phyloP scores from a whole-genome alignment of 148 eudicot species.

The Fagopyrum esculentum region DNA sequence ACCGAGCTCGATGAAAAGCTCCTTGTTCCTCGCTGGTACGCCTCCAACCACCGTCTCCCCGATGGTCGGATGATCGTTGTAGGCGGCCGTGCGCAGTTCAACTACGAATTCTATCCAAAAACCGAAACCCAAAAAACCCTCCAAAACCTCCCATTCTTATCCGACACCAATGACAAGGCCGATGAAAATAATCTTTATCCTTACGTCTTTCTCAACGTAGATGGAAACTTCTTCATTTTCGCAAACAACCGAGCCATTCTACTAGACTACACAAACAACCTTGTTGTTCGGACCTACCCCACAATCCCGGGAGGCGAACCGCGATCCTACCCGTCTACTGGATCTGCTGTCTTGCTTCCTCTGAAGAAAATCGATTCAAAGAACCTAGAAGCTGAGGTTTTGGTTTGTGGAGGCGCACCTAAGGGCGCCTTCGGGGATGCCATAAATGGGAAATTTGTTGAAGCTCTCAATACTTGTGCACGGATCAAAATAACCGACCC shows the following conservation, averaged over 20 bases:
- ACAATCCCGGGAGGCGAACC: constrained; percentile 54
- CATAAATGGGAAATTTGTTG: constrained; percentile 13
- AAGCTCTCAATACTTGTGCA: constrained; percentile 41
- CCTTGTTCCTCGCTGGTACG: constrained; percentile 35
- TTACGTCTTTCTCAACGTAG: constrained; percentile 47
- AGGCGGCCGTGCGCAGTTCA: constrained; percentile 53
- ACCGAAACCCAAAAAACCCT: background rate
- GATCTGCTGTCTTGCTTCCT: constrained; percentile 64
- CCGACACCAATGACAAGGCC: constrained; percentile 29
- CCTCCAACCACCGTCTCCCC: constrained; percentile 53
- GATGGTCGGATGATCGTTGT: constrained; percentile 56
- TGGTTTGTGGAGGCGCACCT: constrained; percentile 66
- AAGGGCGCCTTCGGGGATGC: constrained; percentile 33
- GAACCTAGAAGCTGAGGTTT: constrained; percentile 26
- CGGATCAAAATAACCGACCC: constrained; percentile 43
- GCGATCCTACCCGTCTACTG: constrained; percentile 62
- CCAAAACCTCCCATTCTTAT: constrained; percentile 34
- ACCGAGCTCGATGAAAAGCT: constrained; percentile 20
- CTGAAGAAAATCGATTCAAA: constrained; percentile 22
- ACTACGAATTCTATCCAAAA: constrained; percentile 65
- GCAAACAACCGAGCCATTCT: constrained; percentile 69
- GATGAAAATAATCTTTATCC: constrained; percentile 70
- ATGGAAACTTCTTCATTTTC: constrained; percentile 74
- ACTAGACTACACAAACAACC: constrained; percentile 36
- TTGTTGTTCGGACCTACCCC: constrained; percentile 50